These are phyloP conservation scores for Podaxis sp. DNA, from an alignment of 768 basidiomycete genomes.

Conservation along the genomic window DNA sequence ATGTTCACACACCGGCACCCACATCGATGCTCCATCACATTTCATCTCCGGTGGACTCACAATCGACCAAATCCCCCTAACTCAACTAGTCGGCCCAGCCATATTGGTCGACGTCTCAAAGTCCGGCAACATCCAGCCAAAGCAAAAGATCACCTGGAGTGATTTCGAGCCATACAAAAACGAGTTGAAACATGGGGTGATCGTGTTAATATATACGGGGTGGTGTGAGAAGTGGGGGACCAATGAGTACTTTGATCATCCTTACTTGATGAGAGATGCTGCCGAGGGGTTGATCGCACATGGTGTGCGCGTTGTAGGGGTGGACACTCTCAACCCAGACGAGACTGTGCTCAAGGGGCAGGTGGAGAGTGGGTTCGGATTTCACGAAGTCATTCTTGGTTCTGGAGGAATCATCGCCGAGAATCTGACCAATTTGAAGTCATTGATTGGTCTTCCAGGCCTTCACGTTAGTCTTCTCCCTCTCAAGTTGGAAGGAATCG, in stretches of 20 bases:
- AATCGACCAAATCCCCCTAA: constrained; percentile 56
- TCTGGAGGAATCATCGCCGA: constrained; percentile 65
- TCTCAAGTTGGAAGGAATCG: constrained; percentile 52
- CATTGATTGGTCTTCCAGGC: constrained; percentile 24
- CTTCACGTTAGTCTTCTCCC: constrained; percentile 53
- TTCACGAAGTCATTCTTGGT: constrained; percentile 62
- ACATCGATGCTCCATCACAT: constrained; percentile 77
- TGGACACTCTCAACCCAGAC: constrained; percentile 69
- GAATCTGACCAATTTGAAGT: constrained; percentile 58
- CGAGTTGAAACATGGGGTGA: constrained; percentile 32
- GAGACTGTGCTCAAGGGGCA: constrained; percentile 44
- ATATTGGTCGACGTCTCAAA: constrained; percentile 50
- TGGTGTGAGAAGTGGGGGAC: constrained; percentile 60
- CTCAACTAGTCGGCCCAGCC: constrained; percentile 51
- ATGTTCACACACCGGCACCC: constrained; percentile 75
- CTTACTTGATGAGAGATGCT: constrained; percentile 54
- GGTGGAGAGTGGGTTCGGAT: constrained; percentile 41
- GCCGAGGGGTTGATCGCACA: constrained; percentile 45
- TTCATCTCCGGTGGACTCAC: constrained; percentile 57
- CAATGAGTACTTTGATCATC: constrained; percentile 56
- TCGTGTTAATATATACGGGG: constrained; percentile 60
- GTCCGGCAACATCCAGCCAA: constrained; percentile 22
- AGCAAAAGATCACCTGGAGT: constrained; percentile 56
- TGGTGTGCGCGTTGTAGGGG: constrained; percentile 57
- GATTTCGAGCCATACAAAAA: constrained; percentile 37